Conservation (phyloP, 805 yeast species). For the Myxozyma neglecta region DNA sequence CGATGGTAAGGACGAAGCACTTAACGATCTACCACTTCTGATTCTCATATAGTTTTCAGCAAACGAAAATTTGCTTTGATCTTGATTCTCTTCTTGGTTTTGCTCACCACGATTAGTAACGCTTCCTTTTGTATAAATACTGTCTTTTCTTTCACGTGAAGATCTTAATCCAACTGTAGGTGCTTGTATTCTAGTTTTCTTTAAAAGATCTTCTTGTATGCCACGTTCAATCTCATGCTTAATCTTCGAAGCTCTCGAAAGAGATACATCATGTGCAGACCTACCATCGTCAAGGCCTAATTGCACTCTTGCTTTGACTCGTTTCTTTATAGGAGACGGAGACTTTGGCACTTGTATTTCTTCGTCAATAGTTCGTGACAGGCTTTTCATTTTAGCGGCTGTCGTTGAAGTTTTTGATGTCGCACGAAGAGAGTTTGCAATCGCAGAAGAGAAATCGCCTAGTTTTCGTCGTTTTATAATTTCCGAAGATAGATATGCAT, state of each 20-base stretch:
- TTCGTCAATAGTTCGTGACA: neutral
- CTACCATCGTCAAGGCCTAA: slow-evolving; percentile 34
- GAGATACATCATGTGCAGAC: slow-evolving; percentile 30
- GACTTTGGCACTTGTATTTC: slow-evolving; percentile 25
- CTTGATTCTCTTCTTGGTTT: neutral
- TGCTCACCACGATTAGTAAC: neutral
- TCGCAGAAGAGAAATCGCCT: slow-evolving; percentile 8
- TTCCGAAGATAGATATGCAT: slow-evolving; percentile 4
- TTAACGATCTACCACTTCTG: neutral
- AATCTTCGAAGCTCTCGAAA: slow-evolving; percentile 12
- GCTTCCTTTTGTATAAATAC: neutral
- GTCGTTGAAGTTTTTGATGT: neutral
- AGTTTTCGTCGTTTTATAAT: slow-evolving; percentile 16
- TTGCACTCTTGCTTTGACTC: slow-evolving; percentile 28
- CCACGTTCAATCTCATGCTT: slow-evolving; percentile 5
- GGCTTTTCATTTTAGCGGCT: neutral
- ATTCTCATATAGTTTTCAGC: slow-evolving; percentile 2
- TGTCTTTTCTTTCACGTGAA: neutral
- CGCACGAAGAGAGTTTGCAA: slow-evolving; percentile 3
- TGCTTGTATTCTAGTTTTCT: neutral
- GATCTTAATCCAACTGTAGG: neutral
- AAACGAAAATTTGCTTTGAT: neutral
- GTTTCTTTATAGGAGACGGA: slow-evolving; percentile 21
- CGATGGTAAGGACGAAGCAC: neutral
- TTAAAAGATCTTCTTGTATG: neutral